Base-by-base conservation (phyloP, 2,329 filamentous ascomycete species). In the Ophiosphaerella herpotricha region DNA sequence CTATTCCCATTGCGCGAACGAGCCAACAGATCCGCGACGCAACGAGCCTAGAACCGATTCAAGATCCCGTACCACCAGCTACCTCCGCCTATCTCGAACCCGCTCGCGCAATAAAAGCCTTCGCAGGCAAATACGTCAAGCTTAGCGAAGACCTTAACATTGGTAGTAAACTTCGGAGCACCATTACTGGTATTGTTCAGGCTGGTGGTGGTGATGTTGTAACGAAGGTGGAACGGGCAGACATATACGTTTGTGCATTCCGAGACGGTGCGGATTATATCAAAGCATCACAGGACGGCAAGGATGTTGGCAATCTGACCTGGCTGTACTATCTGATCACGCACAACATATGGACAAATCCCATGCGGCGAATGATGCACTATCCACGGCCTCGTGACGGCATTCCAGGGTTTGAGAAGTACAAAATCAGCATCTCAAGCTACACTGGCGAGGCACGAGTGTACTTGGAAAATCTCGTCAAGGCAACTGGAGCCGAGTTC, bases 291-390 rank as follows among this genome's bases (percentile, higher is more conserved):
- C 86, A 88, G 62, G 78, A 81, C 11, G 85, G 85, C 47, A 96
- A 93, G 63, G 86, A 92, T 36, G 90, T 99, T 11, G 94, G 92
- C 13, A 99, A 95, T 68, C 78, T 99, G 18, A 86, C 91, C 0
- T 99, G 94, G 94, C 80, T 99, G 11, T 97, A 94, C 72, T 87
- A 93, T 72, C 79, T 99, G 46, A 95, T 97, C 67, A 90, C 90
- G 2, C 85, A 89, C 61, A 92, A 96, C 67, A 80, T 85, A 54
- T 99, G 92, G 90, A 93, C 90, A 1, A 92, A 89, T 11, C 93
- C 94, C 0, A 78, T 91, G 50, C 85, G 85, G 37, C 86, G 91
- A 42, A 80, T 97, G 26, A 79, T 99, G 21, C 94, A 99, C 69
- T 99, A 99, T 60, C 94, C 94, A 0, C 70, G 96, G 12, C 89